Conservation (phyloP, 2,329 filamentous ascomycete species). For the Venturia aucupariae region DNA sequence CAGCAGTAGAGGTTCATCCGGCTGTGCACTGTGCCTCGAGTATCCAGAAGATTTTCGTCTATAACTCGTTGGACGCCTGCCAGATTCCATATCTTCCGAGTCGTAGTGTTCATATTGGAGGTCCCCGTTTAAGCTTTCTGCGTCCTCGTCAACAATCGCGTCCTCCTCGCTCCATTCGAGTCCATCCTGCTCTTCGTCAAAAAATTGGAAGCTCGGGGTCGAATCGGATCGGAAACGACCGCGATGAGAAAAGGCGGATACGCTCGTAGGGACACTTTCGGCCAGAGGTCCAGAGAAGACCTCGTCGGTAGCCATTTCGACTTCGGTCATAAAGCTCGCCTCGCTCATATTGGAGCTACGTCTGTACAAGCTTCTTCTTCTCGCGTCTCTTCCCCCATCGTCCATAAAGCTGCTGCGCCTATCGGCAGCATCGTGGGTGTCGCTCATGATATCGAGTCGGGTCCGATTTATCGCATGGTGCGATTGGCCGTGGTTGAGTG, state of each 20-base stretch:
- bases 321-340: conserved; percentile 78
- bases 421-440: conserved; percentile 15
- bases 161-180: conserved; percentile 25
- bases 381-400: conserved; percentile 18
- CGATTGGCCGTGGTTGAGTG: neutral
- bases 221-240: conserved; percentile 67
- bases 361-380: conserved; percentile 46
- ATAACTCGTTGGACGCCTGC: conserved; percentile 25
- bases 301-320: conserved; percentile 98
- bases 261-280: conserved; percentile 89
- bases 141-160: conserved; percentile 13
- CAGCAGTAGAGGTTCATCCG: conserved; percentile 55
- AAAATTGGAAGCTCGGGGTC: conserved; percentile 81
- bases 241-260: conserved; percentile 84
- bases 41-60: conserved; percentile 55
- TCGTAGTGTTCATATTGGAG: conserved; percentile 25
- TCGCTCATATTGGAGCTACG: conserved; percentile 62
- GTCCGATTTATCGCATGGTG: conserved; percentile 8
- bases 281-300: conserved; percentile 88
- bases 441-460: conserved; percentile 12
- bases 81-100: conserved; percentile 35
- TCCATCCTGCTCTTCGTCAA: conserved; percentile 53
- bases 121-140: conserved; percentile 22
- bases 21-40: conserved; percentile 48
- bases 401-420: conserved; percentile 22